These are phyloP conservation scores for Basidiobolus meristosporus DNA, from an alignment of 371 early-diverging fungal genomes.

Conservation along the genomic window DNA sequence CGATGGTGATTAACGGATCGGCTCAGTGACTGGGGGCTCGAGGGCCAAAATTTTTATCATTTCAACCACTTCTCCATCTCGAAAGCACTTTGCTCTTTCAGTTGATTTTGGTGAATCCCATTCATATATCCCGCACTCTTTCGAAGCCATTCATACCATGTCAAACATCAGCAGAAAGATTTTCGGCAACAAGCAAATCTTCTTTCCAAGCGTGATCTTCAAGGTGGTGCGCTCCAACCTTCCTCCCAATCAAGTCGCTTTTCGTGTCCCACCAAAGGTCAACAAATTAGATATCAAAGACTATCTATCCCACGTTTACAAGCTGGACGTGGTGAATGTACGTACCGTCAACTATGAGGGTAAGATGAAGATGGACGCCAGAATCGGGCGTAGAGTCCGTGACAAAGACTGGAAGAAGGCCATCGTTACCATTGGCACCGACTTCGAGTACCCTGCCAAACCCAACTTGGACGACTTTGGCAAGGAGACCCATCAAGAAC, in stretches of 20 bases:
- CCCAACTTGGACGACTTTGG: slow-evolving; percentile 40
- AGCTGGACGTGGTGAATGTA: slow-evolving; percentile 64
- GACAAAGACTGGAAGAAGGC: slow-evolving; percentile 68
- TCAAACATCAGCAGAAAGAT: too few species aligned
- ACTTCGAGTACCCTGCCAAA: slow-evolving; percentile 61
- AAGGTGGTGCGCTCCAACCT: slow-evolving; percentile 65
- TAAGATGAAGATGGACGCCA: slow-evolving; percentile 22
- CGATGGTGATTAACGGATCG: too few species aligned
- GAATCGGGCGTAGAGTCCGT: slow-evolving; percentile 17
- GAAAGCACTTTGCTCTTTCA: too few species aligned
- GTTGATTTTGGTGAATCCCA: too few species aligned
- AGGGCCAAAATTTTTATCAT: too few species aligned
- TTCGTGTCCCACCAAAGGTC: slow-evolving; percentile 75
- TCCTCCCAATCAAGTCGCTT: slow-evolving; percentile 80
- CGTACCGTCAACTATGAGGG: slow-evolving; percentile 75
- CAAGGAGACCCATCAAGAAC: slow-evolving; percentile 16
- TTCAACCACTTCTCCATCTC: too few species aligned
- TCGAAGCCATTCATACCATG: too few species aligned
- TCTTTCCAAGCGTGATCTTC: slow-evolving; percentile 78
- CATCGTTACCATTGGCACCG: slow-evolving; percentile 69
- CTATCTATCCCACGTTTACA: slow-evolving; percentile 73
- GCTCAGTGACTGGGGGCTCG: too few species aligned
- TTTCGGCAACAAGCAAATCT: slow-evolving; percentile 40
- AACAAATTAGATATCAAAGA: slow-evolving; percentile 89
- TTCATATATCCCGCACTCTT: too few species aligned